These are phyloP conservation scores for Seiridium unicorne DNA, from an alignment of 2,329 filamentous ascomycete species.

Conservation along the genomic window DNA sequence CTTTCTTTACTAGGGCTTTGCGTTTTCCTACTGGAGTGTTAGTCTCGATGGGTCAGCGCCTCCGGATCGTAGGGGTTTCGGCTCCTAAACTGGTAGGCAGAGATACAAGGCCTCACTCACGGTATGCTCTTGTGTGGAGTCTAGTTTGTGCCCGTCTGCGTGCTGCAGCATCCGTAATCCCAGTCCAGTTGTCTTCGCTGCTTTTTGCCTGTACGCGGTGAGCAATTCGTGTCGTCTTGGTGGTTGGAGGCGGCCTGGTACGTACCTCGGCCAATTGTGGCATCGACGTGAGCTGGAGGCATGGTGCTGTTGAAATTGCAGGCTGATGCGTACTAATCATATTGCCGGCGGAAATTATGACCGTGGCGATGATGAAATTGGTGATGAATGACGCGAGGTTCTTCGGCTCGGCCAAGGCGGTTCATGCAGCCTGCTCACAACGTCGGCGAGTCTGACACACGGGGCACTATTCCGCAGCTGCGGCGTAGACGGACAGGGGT, in stretches of 20 bases:
- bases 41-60: constrained; percentile 15
- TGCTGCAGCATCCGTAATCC: constrained; percentile 37
- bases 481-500: constrained; percentile 11
- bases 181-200: constrained; percentile 44
- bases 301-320: constrained; percentile 13
- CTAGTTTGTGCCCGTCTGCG: constrained; percentile 42
- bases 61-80: background rate
- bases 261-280: constrained; percentile 36
- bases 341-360: constrained; percentile 10
- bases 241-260: constrained; percentile 12
- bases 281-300: constrained; percentile 29
- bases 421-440: constrained; percentile 22
- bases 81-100: background rate
- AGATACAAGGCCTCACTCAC: constrained; percentile 24
- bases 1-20: constrained; percentile 24
- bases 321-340: constrained; percentile 20
- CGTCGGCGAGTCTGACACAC: constrained; percentile 10
- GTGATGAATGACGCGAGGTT: constrained; percentile 8
- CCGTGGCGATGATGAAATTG: constrained; percentile 6
- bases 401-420: constrained; percentile 1
- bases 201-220: constrained; percentile 31
- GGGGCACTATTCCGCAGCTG: constrained; percentile 10
- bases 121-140: constrained; percentile 44
- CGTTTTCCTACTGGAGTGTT: constrained; percentile 28
- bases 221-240: constrained; percentile 22